phyloP scores from a whole-genome alignment of 2,329 filamentous ascomycete genomes.

The Alternaria sp. region DNA sequence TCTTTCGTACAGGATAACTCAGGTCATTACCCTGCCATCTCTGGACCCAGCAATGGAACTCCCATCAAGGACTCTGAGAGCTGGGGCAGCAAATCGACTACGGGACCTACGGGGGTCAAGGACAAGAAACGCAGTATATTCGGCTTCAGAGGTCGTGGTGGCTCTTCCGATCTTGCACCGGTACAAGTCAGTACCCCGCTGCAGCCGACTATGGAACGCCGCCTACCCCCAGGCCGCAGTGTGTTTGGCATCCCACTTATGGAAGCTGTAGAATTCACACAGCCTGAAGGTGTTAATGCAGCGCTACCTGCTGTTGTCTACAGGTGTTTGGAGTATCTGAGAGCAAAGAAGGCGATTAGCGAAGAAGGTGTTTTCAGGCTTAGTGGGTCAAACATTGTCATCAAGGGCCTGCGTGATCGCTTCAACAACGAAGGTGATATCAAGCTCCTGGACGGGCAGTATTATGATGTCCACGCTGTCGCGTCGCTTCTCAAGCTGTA shows the following conservation, averaged over 20 bases:
- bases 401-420: constrained; percentile 87
- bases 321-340: constrained; percentile 91
- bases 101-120: constrained; percentile 65
- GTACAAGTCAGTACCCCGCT: constrained; percentile 32
- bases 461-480: constrained; percentile 95
- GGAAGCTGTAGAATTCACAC: constrained; percentile 84
- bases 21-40: constrained; percentile 66
- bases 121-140: constrained; percentile 80
- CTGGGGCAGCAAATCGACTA: constrained; percentile 77
- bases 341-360: constrained; percentile 77
- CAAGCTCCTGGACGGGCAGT: constrained; percentile 83
- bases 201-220: constrained; percentile 34
- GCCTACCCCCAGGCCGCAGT: constrained; percentile 58
- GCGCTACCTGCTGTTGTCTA: constrained; percentile 92
- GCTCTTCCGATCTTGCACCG: constrained; percentile 70
- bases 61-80: constrained; percentile 82
- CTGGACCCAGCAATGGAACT: constrained; percentile 82
- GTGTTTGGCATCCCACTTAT: constrained; percentile 86
- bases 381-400: constrained; percentile 94
- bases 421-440: constrained; percentile 95
- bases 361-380: constrained; percentile 98
- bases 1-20: constrained; percentile 43
- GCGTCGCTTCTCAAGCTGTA: constrained; percentile 95
- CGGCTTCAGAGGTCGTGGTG: constrained; percentile 69
- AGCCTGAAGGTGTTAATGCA: constrained; percentile 74